A percentile compares a stretch with the other conserved stretches of the same genome.
Evolutionary conservation across 441 rosid genomes (phyloP).

Genomic region (Euphorbia neoarborescens): DNA sequence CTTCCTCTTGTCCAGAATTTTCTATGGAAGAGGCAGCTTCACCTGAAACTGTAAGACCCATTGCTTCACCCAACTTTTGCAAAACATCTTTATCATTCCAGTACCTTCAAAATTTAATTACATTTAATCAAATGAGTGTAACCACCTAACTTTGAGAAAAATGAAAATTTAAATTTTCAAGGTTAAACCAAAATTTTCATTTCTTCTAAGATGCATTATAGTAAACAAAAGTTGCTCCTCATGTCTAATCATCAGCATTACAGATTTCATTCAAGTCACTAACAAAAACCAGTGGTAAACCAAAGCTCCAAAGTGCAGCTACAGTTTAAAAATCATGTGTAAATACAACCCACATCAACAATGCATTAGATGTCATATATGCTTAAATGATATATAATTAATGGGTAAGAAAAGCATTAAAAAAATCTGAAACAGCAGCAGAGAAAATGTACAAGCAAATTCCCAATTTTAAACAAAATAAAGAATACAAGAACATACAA

Average conservation of each 20-base stretch:
- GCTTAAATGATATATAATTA: too few species aligned
- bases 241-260: background rate
- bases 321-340: background rate
- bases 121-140: conserved; percentile 15
- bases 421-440: too few species aligned
- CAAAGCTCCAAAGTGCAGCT: background rate
- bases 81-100: conserved; percentile 90
- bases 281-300: background rate
- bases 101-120: conserved; percentile 42
- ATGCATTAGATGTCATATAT: too few species aligned
- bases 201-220: background rate
- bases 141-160: background rate
- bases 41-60: conserved; percentile 70
- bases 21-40: conserved; percentile 56
- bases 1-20: too few species aligned
- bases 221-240: too few species aligned
- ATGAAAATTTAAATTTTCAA: background rate
- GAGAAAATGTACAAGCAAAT: too few species aligned
- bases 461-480: background rate
- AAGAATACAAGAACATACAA: conserved; percentile 39
- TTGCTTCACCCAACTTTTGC: conserved; percentile 91
- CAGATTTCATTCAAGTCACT: background rate
- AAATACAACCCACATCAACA: too few species aligned
- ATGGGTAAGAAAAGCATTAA: too few species aligned
- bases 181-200: too few species aligned